A percentile compares a stretch with the other conserved stretches of the same genome.
phyloP scores from a whole-genome alignment of 2,329 filamentous ascomycete genomes.

The Leptographium lundbergii region DNA sequence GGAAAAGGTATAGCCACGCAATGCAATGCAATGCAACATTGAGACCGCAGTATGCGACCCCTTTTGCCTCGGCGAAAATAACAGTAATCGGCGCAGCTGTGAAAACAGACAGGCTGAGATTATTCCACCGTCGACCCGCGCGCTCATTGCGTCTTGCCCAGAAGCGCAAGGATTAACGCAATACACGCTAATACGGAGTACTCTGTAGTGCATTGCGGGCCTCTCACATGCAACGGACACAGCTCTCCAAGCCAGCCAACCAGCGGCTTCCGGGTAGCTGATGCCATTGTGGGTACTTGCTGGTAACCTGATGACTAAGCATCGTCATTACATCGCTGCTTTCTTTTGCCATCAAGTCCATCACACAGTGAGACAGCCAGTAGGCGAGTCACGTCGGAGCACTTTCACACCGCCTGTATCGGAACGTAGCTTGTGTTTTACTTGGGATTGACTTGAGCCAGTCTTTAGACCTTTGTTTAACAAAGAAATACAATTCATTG shows the following conservation, averaged over 20 bases:
- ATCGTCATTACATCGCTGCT: too few relatives aligned
- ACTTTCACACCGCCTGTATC: not conserved
- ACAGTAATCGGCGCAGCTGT: not conserved
- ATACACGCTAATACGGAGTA: not conserved
- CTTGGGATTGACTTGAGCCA: not conserved
- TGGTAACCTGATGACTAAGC: not conserved
- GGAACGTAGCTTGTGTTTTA: not conserved
- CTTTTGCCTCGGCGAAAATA: not conserved
- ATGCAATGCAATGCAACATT: not conserved
- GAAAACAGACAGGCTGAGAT: not conserved
- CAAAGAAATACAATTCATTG: not conserved
- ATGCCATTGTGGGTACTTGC: not conserved
- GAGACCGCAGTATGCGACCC: not conserved
- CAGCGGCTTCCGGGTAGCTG: not conserved
- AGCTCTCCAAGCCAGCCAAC: too few relatives aligned
- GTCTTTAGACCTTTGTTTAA: not conserved
- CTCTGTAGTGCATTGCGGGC: not conserved
- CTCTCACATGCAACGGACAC: not conserved
- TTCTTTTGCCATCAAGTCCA: not conserved
- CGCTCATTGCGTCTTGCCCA: not conserved
- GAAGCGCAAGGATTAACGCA: not conserved
- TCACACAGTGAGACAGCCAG: not conserved
- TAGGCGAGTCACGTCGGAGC: not conserved
- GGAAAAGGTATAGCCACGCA: not conserved
- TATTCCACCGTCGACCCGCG: not conserved